Evolutionary conservation across 192 early-diverging fungal species (phyloP), one percentile per base, ranked within the genome.

Genomic region (Gamsiella multidivaricata): DNA sequence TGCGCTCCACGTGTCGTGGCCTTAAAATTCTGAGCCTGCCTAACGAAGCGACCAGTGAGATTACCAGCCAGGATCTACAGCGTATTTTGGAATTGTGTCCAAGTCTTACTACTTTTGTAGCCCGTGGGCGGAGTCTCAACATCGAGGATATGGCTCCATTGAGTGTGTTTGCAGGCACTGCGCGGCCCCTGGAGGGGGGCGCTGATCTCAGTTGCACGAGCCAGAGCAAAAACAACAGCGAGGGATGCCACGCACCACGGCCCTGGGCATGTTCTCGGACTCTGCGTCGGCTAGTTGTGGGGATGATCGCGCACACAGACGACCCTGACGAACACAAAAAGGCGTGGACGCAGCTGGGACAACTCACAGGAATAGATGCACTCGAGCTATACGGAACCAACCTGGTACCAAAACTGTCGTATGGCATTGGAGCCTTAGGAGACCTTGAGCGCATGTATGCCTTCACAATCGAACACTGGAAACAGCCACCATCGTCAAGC

Each of bases 221-320:
- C n/a, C 41, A 42, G 41, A 42, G 17, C 41, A 42, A 42, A 8
- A 42, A 42, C 41, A 42, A 42, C 41, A 42, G 17, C 41, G 17
- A 42, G n/a, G n/a, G n/a, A n/a, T n/a, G n/a, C n/a, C n/a, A n/a
- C n/a, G n/a, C n/a, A n/a, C n/a, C 53, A 6, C 26, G 31, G 14
- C 53, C 53, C 8, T 54, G 53, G 53, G 53, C 53, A 54, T 54
- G 53, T 18, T 34, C 53, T 10, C 26, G 53, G 15, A 54, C 31
- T 1, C 23, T 56, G 36, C 20, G 39, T 2, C 15, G 36, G 14
- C 25, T 56, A 23, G 54, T 25, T 2, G 25, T 56, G n/a, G 54
- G 54, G 34, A 56, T 56, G 18, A 56, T 6, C 33, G 54, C 54
- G 22, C 34, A 56, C 2, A 39, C 54, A 7, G 54, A 56, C 17